These are phyloP conservation scores for Penicillium taxi DNA, from an alignment of 495 filamentous ascomycete genomes.

Conservation along the genomic window DNA sequence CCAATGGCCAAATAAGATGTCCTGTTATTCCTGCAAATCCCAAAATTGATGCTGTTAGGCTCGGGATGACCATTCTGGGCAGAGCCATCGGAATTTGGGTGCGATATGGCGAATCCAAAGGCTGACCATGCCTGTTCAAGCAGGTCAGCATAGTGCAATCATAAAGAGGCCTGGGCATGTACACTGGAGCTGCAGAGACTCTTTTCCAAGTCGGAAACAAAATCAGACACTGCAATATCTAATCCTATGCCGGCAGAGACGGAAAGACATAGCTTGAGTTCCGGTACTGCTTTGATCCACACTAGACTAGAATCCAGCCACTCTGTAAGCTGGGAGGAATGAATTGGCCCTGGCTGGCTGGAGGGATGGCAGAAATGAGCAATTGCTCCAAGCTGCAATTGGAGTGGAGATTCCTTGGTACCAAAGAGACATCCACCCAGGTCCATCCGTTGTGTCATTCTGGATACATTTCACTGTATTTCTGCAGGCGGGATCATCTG, in stretches of 20 bases:
- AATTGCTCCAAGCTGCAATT: conserved; percentile 11
- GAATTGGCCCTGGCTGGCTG: background rate
- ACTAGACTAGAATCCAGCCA: conserved; percentile 4
- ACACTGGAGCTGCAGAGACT: conserved; percentile 24
- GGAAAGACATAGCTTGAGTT: conserved; percentile 18
- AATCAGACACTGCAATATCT: conserved; percentile 1
- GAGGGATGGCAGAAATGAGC: conserved; percentile 3
- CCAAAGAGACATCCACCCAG: conserved; percentile 12
- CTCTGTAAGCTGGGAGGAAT: conserved; percentile 1
- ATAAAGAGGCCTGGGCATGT: background rate
- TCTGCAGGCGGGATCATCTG: background rate
- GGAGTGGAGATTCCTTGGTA: conserved; percentile 5
- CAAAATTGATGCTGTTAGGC: conserved; percentile 16
- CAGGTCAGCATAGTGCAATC: background rate
- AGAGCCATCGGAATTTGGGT: conserved; percentile 14
- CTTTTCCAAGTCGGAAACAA: conserved; percentile 16
- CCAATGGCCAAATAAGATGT: background rate
- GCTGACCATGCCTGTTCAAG: conserved; percentile 29
- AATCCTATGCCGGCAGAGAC: conserved; percentile 5
- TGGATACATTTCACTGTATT: background rate
- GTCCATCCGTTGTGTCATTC: conserved; percentile 14
- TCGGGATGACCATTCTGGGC: background rate
- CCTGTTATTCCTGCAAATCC: conserved; percentile 12
- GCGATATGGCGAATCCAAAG: conserved; percentile 22
- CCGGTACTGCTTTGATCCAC: conserved; percentile 29